These are phyloP conservation scores for Thelonectria discophora DNA, from an alignment of 2,329 filamentous ascomycete genomes.

Conservation along the genomic window DNA sequence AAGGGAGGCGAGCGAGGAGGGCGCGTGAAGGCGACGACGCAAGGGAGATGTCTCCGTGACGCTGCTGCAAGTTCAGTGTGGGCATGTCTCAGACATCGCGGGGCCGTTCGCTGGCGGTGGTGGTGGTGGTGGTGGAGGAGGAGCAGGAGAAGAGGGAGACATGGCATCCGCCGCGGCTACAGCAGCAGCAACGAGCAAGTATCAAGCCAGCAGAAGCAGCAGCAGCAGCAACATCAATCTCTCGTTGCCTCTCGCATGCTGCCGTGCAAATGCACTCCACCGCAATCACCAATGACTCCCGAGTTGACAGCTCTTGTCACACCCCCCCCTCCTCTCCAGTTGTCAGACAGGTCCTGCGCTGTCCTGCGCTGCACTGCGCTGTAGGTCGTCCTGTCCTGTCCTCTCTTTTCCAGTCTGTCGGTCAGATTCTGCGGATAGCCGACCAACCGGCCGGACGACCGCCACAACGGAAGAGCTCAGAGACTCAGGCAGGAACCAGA, in stretches of 20 bases:
- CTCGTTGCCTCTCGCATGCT: neutral
- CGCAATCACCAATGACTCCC: neutral
- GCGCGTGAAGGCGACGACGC: constrained; percentile 4
- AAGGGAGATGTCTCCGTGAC: constrained; percentile 8
- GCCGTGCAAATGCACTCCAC: constrained; percentile 2
- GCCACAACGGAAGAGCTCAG: constrained; percentile 23
- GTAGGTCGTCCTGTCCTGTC: neutral
- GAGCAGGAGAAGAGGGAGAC: neutral
- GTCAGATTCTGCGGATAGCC: constrained; percentile 21
- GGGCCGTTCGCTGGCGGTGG: constrained; percentile 23
- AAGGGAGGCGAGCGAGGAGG: constrained; percentile 1
- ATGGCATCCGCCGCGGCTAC: constrained; percentile 6
- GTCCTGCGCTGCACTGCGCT: neutral
- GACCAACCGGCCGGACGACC: constrained; percentile 31
- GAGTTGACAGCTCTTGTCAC: neutral
- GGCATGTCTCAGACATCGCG: constrained; percentile 25
- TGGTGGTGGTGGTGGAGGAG: neutral
- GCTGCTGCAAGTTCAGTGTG: constrained; percentile 19
- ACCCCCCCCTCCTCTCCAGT: constrained; percentile 15
- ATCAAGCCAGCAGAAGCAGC: neutral
- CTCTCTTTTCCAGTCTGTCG: constrained; percentile 2
- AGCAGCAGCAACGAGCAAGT: neutral
- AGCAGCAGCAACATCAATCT: constrained; percentile 8
- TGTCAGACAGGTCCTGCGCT: constrained; percentile 1
- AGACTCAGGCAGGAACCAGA: constrained; percentile 18